phyloP scores from a whole-genome alignment of 169 alveolate genomes.

The Plasmodium inui region DNA sequence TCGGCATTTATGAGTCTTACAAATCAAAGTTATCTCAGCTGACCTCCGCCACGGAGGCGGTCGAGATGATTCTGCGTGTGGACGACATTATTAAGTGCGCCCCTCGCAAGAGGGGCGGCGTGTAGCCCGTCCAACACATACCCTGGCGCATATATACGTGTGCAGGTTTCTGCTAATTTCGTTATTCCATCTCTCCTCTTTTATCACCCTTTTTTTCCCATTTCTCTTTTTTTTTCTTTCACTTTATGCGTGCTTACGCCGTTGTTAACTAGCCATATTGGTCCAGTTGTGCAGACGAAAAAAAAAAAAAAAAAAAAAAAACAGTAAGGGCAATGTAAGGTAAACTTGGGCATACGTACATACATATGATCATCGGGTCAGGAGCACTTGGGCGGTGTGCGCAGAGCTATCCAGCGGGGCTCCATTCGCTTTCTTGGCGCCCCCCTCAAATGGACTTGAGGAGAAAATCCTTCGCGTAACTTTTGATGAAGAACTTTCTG shows the following conservation, averaged over 20 bases:
- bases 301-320: neutral
- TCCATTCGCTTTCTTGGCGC: neutral
- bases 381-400: neutral
- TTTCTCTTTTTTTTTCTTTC: neutral
- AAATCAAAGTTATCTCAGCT: constrained; percentile 97
- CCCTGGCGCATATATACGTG: neutral
- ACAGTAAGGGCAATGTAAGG: neutral
- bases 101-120: constrained; percentile 94
- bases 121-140: neutral
- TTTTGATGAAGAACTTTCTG: constrained; percentile 42
- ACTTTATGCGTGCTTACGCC: neutral
- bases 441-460: neutral
- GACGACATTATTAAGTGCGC: constrained; percentile 99
- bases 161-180: neutral
- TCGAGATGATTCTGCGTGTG: constrained; percentile 98
- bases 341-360: neutral
- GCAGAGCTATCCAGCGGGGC: neutral
- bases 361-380: neutral
- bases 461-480: constrained; percentile 9
- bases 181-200: neutral
- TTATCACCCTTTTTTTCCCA: neutral
- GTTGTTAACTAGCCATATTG: neutral
- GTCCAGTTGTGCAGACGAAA: neutral
- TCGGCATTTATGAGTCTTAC: constrained; percentile 97
- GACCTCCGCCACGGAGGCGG: constrained; percentile 99